phyloP scores from a whole-genome alignment of 805 yeast genomes.

The Alloascoidea africana region DNA sequence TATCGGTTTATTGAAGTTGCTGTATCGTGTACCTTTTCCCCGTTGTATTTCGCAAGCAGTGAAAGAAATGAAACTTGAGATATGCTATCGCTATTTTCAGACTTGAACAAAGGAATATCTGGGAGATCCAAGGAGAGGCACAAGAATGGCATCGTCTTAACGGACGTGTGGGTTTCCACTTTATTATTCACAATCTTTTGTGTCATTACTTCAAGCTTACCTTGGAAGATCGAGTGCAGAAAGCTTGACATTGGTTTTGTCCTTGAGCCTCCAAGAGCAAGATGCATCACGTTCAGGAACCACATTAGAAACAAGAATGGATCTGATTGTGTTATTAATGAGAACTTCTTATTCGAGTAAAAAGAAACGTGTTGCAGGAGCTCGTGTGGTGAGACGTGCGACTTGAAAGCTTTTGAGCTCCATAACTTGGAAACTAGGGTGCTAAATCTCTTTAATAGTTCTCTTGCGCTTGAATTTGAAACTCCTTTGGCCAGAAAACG shows the following conservation, averaged over 20 bases:
- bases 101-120: constrained; percentile 36
- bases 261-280: constrained; percentile 15
- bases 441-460: constrained; percentile 29
- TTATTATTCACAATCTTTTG: constrained; percentile 13
- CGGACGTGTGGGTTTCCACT: constrained; percentile 10
- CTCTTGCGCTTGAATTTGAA: constrained; percentile 11
- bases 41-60: constrained; percentile 28
- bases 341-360: constrained; percentile 27
- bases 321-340: constrained; percentile 23
- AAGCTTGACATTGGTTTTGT: constrained; percentile 12
- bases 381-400: constrained; percentile 56
- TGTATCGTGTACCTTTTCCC: constrained; percentile 18
- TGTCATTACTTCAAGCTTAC: constrained; percentile 26
- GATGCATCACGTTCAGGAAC: constrained; percentile 34
- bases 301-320: constrained; percentile 48
- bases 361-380: constrained; percentile 33
- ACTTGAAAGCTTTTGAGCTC: constrained; percentile 42
- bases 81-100: constrained; percentile 28
- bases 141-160: constrained; percentile 25
- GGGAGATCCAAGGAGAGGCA: constrained; percentile 47
- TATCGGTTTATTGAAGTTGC: constrained; percentile 22
- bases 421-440: constrained; percentile 42
- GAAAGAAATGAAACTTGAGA: constrained; percentile 34
- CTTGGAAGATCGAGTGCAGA: constrained; percentile 32
- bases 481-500: constrained; percentile 6